Conservation (phyloP, 1,139 yeast species). For the Geotrichum histeridarum region DNA sequence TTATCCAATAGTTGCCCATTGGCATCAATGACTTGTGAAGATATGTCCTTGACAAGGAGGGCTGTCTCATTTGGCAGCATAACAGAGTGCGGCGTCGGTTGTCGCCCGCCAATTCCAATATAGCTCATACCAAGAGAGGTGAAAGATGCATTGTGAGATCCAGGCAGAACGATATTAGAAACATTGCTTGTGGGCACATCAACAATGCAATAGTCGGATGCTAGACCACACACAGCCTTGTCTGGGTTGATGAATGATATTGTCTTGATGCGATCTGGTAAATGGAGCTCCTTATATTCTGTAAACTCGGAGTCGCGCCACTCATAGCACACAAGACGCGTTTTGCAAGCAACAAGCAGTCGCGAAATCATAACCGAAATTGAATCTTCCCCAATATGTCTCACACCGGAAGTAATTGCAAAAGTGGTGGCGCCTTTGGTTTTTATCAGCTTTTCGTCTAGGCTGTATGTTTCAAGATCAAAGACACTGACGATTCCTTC, state of each 20-base stretch:
- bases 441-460: conserved; percentile 35
- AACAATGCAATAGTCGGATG: conserved; percentile 30
- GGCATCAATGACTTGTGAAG: conserved; percentile 25
- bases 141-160: conserved; percentile 5
- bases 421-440: conserved; percentile 38
- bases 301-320: conserved; percentile 39
- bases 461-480: conserved; percentile 33
- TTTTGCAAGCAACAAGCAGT: conserved; percentile 37
- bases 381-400: conserved; percentile 7
- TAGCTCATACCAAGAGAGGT: conserved; percentile 24
- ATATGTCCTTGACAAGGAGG: conserved; percentile 30
- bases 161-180: conserved; percentile 12
- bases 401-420: conserved; percentile 29
- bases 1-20: conserved; percentile 25
- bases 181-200: conserved; percentile 25
- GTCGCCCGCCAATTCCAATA: conserved; percentile 26
- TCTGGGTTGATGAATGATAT: conserved; percentile 38
- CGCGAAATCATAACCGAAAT: conserved; percentile 27
- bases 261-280: conserved; percentile 37
- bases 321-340: conserved; percentile 37
- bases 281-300: conserved; percentile 33
- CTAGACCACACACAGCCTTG: conserved; percentile 36
- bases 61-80: conserved; percentile 22
- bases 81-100: conserved; percentile 23
- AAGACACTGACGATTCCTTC: conserved; percentile 36